Base-by-base conservation (phyloP, 1,139 yeast genomes). In the Lizanozyma gosingica region DNA sequence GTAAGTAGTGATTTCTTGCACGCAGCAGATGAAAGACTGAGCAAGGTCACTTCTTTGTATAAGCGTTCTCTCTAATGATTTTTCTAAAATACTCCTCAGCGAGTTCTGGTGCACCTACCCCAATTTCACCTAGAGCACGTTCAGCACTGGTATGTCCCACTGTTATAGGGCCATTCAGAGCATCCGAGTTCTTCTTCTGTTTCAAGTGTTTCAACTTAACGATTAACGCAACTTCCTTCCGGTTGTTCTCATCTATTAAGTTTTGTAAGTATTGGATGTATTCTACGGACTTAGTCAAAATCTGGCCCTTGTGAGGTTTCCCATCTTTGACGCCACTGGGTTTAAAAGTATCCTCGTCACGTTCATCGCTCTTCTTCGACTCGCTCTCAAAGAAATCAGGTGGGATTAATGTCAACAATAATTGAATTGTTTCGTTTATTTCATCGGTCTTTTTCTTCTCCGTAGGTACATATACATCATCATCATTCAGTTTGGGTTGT, bases 231-330 rank as follows among this genome's bases (percentile, higher is more conserved):
- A 83, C 84, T 55, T 87, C 95, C 46, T 75, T 76, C 40, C 90
- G 69, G 60, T 87, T 87, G 53, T 76, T 78, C 43, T 77, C 77
- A 53, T 88, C 97, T 45, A 88, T 85, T 43, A 76, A 70, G 45
- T 76, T 76, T 60, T 88, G 96, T 37, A 90, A 63, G 49, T 68
- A 68, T 47, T 79, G 80, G 41, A 90, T 80, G 54, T 87, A 90
- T 50, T 87, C 95, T 2, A 88, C 95, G 1, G 94, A 78, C 52
- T 85, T 83, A 15, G 88, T 76, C 46, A 90, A 65, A 9, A 90
- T 85, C 51, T 88, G 95, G 1, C 97, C 97, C 63, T 90, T 90
- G 55, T 88, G 88, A 1, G 97, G 97, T 50, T 83, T 83, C 3
- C 95, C 95, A 53, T 86, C 95, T 48, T 83, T 84, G 2, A 88